phyloP scores from a whole-genome alignment of 192 early-diverging fungal genomes.

The Coemansia sp. region DNA sequence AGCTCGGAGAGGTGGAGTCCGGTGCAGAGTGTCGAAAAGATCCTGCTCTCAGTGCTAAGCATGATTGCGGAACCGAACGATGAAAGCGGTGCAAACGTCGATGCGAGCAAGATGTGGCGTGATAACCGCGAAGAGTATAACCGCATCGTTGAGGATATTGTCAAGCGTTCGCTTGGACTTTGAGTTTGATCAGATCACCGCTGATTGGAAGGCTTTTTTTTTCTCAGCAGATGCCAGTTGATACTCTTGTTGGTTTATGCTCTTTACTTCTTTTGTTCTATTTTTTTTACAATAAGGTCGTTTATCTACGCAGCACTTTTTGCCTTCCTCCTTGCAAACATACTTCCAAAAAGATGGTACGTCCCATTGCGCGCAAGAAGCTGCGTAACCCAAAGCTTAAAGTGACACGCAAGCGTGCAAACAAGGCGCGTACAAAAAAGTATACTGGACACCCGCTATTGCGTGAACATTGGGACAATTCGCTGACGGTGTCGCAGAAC shows the following conservation, averaged over 20 bases:
- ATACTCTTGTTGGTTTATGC: too few relatives aligned
- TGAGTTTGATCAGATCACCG: constrained; percentile 25
- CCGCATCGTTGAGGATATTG: constrained; percentile 73
- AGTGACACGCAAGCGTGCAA: constrained; percentile 60
- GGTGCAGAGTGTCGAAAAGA: constrained; percentile 98
- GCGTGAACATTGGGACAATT: constrained; percentile 69
- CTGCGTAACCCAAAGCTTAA: constrained; percentile 62
- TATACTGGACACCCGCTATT: constrained; percentile 62
- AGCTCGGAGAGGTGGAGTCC: constrained; percentile 96
- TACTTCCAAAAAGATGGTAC: constrained; percentile 54
- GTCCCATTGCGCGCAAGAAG: constrained; percentile 67
- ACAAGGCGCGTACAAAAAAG: constrained; percentile 62
- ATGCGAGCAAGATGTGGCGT: constrained; percentile 97
- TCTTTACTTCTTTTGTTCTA: constrained; percentile 11
- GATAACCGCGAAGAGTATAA: constrained; percentile 81
- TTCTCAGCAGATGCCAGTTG: background rate
- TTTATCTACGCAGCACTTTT: constrained; percentile 1
- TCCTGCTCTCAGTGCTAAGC: constrained; percentile 88
- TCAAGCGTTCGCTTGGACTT: constrained; percentile 75
- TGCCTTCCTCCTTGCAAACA: background rate
- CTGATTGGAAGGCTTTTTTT: constrained; percentile 1
- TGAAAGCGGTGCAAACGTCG: constrained; percentile 97
- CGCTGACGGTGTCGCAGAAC: constrained; percentile 67
- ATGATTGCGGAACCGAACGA: constrained; percentile 99
- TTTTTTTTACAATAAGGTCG: background rate